Evolutionary conservation across 257 asterid species (phyloP).

Genomic region (Salvia rosmarinus): DNA sequence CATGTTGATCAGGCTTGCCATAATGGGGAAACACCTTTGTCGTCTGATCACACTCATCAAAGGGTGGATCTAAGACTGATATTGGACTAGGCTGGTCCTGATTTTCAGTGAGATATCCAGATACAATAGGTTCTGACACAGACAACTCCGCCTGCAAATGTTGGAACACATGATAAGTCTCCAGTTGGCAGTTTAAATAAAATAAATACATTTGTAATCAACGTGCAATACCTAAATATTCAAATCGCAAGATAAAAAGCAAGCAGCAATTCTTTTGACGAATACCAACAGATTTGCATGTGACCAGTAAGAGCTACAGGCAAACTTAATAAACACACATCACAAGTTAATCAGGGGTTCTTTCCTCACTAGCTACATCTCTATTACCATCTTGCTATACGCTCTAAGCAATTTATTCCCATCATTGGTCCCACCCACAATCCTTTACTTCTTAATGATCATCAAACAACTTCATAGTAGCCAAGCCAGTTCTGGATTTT

Average conservation of each 20-base stretch:
- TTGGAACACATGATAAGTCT: constrained; percentile 18
- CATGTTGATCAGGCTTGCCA: constrained; percentile 51
- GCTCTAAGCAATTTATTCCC: neutral
- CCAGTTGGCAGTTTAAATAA: neutral
- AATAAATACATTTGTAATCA: neutral
- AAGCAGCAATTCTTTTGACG: neutral
- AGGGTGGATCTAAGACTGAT: constrained; percentile 77
- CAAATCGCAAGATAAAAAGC: constrained; percentile 6
- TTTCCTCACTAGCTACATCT: constrained; percentile 1
- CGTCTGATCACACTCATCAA: constrained; percentile 61
- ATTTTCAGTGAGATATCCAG: constrained; percentile 60
- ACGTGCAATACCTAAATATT: constrained; percentile 6
- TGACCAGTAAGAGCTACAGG: constrained; percentile 6
- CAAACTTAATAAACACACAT: neutral
- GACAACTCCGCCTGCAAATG: constrained; percentile 53
- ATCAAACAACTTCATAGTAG: constrained; percentile 3
- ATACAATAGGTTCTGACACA: constrained; percentile 37
- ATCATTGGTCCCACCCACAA: neutral
- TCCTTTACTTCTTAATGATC: constrained; percentile 15
- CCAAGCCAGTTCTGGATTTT: constrained; percentile 10
- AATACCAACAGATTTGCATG: constrained; percentile 4
- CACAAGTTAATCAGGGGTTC: neutral
- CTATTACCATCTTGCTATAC: neutral
- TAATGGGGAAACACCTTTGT: constrained; percentile 43
- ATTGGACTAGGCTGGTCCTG: constrained; percentile 95